Conservation (phyloP, 805 yeast genomes). For the Kodamaea jinghongensis region DNA sequence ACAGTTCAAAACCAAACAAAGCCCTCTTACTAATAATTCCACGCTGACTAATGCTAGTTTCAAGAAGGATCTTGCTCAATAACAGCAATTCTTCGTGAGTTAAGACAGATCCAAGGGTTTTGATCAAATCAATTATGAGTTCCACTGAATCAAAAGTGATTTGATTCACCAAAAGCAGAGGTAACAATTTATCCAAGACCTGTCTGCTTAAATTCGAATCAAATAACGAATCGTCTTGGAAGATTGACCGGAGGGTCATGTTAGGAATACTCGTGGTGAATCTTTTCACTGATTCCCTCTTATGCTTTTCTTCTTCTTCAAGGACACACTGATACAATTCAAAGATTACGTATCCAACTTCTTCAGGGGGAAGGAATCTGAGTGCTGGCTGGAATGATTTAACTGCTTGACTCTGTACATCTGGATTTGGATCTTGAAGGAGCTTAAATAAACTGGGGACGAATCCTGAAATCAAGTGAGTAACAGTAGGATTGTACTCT, state of each 20-base stretch:
- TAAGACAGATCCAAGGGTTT: constrained; percentile 45
- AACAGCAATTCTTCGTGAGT: constrained; percentile 30
- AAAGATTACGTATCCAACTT: constrained; percentile 26
- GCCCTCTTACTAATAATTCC: constrained; percentile 51
- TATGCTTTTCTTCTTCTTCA: constrained; percentile 17
- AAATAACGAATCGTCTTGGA: constrained; percentile 18
- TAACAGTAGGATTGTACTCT: constrained; percentile 1
- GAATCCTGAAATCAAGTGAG: constrained; percentile 5
- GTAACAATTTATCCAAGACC: constrained; percentile 38
- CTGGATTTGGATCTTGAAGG: constrained; percentile 61
- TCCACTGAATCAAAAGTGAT: constrained; percentile 59
- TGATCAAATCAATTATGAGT: constrained; percentile 54
- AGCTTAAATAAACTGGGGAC: constrained; percentile 38
- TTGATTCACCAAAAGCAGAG: constrained; percentile 30
- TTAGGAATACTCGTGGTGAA: constrained; percentile 51
- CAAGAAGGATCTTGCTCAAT: constrained; percentile 31
- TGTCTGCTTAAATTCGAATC: constrained; percentile 20
- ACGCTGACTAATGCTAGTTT: constrained; percentile 13
- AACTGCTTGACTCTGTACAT: constrained; percentile 73
- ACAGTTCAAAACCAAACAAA: constrained; percentile 45
- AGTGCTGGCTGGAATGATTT: constrained; percentile 51
- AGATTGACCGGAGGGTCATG: constrained; percentile 49
- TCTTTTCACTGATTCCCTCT: constrained; percentile 15
- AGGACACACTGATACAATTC: constrained; percentile 24
- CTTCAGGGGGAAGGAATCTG: constrained; percentile 33